Conservation (phyloP, 331 rosid genomes). For the Telfairia occidentalis region DNA sequence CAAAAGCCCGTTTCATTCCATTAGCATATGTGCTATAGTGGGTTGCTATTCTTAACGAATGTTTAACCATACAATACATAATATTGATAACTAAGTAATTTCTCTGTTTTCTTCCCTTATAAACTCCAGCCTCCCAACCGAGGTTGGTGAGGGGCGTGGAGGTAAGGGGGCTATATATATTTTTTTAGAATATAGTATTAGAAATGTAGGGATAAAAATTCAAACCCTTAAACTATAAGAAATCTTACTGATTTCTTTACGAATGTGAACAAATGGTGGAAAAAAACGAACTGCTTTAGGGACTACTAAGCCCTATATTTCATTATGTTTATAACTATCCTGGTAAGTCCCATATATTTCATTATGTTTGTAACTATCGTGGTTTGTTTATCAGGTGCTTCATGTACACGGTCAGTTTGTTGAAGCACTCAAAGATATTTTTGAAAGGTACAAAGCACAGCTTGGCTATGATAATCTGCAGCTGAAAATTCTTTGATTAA, state of each 20-base stretch:
- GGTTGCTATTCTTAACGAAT: background rate
- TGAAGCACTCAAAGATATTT: slow-evolving; percentile 62
- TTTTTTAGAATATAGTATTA: background rate
- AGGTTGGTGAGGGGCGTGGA: background rate
- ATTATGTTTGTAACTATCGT: background rate
- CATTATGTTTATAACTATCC: too few relatives aligned
- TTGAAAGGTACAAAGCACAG: slow-evolving; percentile 61
- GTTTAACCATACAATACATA: background rate
- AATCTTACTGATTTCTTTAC: too few relatives aligned
- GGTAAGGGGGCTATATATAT: background rate
- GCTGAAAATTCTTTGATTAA: slow-evolving; percentile 49
- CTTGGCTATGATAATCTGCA: slow-evolving; percentile 63
- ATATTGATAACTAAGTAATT: background rate
- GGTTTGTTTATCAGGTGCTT: slow-evolving; percentile 34
- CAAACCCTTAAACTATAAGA: too few relatives aligned
- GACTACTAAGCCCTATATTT: too few relatives aligned
- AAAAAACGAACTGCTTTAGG: too few relatives aligned
- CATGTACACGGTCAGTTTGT: slow-evolving; percentile 50
- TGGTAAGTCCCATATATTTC: background rate
- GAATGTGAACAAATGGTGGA: too few relatives aligned
- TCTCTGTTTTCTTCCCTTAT: background rate
- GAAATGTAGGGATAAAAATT: background rate
- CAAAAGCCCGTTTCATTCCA: background rate
- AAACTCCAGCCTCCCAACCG: background rate
- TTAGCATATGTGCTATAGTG: background rate